Base-by-base conservation (phyloP, 2,329 filamentous ascomycete species). In the Nothopassalora personata region DNA sequence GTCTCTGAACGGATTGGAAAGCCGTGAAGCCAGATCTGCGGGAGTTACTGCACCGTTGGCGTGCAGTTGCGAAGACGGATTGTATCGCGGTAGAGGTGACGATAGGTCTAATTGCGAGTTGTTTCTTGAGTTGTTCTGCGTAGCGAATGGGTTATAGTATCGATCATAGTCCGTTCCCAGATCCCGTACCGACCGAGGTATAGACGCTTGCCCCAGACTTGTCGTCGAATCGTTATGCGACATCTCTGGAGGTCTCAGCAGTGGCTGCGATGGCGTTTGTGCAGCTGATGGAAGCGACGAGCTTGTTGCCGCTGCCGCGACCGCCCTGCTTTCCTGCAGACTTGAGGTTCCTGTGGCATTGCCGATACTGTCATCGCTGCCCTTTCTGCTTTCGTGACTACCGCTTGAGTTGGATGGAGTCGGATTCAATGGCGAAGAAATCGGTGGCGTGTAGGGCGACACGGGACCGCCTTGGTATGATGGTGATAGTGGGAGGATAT, bases 61-160 rank as follows among this genome's bases (percentile, higher is more conserved):
- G 34, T 58, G 60, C 54, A 70, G 62, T 49, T 69, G 62, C 8
- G 64, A 62, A 13, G 64, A 61, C 19, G 68, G 70, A 47, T 62
- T 64, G 54, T 64, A 62, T 13, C 62, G 60, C 13, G 69, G 64
- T 19, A 69, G 53, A 18, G 66, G 62, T 13, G 56, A 57, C 9
- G 63, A 57, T 7, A 73, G 59, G 57, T 74, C 71, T 46, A 67
- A 64, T 19, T 70, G 66, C 6, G 72, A 73, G 46, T 67, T 70
- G 50, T 68, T 70, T 19, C 66, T 64, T 8, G 73, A 73, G 43
- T 68, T 71, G 51, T 70, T 70, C 18, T 66, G 64, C 19, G 70
- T 69, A 54, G 67, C 66, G 64, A 75, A 74, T 33, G 73, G 73
- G 53, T 74, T 74, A 64, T 68, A 74, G 64, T 74, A 75, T 50